phyloP scores from a whole-genome alignment of 768 basidiomycete genomes.

The Hypholoma sublateritium region DNA sequence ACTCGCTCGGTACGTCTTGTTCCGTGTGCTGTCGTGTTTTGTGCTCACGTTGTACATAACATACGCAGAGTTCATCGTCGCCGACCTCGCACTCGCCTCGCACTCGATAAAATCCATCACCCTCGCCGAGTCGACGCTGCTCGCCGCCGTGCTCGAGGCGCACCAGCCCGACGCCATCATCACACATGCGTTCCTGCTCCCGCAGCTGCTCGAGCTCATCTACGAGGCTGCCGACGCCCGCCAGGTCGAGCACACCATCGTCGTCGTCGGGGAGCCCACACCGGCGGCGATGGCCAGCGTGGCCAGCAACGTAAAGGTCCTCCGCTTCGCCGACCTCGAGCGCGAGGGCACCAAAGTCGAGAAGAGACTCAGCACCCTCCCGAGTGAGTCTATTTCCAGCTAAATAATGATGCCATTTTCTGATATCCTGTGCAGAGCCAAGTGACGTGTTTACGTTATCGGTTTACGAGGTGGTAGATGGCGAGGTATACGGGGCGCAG shows the following conservation, averaged over 20 bases:
- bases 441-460: conserved; percentile 67
- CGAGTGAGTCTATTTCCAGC: conserved; percentile 43
- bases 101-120: conserved; percentile 71
- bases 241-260: conserved; percentile 50
- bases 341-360: conserved; percentile 57
- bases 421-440: conserved; percentile 40
- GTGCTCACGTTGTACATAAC: neutral
- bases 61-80: conserved; percentile 68
- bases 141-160: conserved; percentile 62
- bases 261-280: conserved; percentile 71
- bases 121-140: conserved; percentile 55
- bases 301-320: conserved; percentile 53
- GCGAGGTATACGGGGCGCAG: conserved; percentile 58
- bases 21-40: neutral
- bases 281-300: conserved; percentile 44
- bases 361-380: conserved; percentile 40
- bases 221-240: conserved; percentile 52
- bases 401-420: neutral
- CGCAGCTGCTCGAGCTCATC: conserved; percentile 68
- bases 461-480: conserved; percentile 54
- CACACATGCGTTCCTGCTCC: conserved; percentile 63
- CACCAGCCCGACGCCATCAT: conserved; percentile 77
- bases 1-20: conserved; percentile 60
- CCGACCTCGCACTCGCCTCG: conserved; percentile 76
- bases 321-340: conserved; percentile 72